phyloP scores from a whole-genome alignment of 768 basidiomycete genomes.

The Rhodotorula graminis region DNA sequence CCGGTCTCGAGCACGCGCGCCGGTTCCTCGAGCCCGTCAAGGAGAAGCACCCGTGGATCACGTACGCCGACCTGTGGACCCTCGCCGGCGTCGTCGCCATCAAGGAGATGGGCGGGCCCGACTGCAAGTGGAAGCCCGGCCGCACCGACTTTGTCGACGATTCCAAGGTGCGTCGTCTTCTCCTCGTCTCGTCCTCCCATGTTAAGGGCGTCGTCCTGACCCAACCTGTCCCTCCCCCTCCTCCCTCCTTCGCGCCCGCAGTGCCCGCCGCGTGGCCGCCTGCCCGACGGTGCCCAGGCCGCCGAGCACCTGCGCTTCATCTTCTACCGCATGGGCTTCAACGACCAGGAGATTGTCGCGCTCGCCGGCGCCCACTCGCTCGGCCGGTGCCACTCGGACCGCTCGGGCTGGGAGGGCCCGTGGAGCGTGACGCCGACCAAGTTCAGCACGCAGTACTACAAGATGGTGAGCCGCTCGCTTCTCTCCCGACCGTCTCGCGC shows the following conservation, averaged over 20 bases:
- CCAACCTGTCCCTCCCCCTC: too few species aligned
- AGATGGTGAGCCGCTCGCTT: background rate
- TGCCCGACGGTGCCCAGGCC: slow-evolving; percentile 61
- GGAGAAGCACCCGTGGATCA: slow-evolving; percentile 84
- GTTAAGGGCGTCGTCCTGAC: background rate
- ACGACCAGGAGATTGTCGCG: slow-evolving; percentile 81
- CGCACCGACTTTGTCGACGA: slow-evolving; percentile 60
- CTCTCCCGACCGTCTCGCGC: too few species aligned
- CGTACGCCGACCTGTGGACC: slow-evolving; percentile 52
- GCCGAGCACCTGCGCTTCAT: slow-evolving; percentile 71
- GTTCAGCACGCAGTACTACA: slow-evolving; percentile 38
- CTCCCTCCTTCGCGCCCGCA: background rate
- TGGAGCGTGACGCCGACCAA: slow-evolving; percentile 52
- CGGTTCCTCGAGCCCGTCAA: slow-evolving; percentile 75
- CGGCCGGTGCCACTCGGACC: slow-evolving; percentile 80
- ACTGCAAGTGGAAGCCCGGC: slow-evolving; percentile 87
- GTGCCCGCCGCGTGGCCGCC: slow-evolving; percentile 37
- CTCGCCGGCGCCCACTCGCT: slow-evolving; percentile 90
- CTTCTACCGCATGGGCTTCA: slow-evolving; percentile 93
- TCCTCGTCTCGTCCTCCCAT: too few species aligned
- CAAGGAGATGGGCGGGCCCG: slow-evolving; percentile 86
- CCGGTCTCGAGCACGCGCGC: slow-evolving; percentile 74
- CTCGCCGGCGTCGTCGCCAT: slow-evolving; percentile 85
- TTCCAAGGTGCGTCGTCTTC: slow-evolving; percentile 1
- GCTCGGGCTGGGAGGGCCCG: slow-evolving; percentile 78